Evolutionary conservation across 1,284 basidiomycete genomes (phyloP).

Genomic region (Cryptococcus neoformans): DNA sequence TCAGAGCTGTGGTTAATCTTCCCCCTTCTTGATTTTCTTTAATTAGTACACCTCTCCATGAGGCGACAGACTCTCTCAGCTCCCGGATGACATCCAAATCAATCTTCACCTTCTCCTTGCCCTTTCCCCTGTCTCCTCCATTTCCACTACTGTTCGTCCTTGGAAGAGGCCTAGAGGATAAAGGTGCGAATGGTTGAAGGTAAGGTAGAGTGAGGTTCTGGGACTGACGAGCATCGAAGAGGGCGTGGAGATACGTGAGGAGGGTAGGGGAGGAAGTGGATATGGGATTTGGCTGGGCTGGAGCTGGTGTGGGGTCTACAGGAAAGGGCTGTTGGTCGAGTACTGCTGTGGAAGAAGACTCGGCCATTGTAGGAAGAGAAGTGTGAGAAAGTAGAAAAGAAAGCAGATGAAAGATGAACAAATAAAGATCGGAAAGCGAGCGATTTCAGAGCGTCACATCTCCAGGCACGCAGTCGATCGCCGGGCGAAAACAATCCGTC

Average conservation of each 20-base stretch:
- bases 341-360: background rate
- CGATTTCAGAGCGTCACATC: too few relatives aligned
- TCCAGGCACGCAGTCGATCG: too few relatives aligned
- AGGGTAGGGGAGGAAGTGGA: slow-evolving; percentile 11
- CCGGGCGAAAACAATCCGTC: too few relatives aligned
- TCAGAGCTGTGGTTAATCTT: slow-evolving; percentile 23
- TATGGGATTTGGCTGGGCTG: too few relatives aligned
- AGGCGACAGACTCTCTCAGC: slow-evolving; percentile 9
- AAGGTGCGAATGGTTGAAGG: slow-evolving; percentile 29
- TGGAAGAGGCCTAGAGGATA: slow-evolving; percentile 9
- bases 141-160: slow-evolving; percentile 1
- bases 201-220: slow-evolving; percentile 18
- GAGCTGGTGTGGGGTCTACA: too few relatives aligned
- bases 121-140: slow-evolving; percentile 14
- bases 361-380: background rate
- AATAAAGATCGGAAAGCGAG: too few relatives aligned
- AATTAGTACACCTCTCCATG: slow-evolving; percentile 8
- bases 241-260: slow-evolving; percentile 19
- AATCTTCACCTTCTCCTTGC: slow-evolving; percentile 8
- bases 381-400: background rate
- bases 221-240: slow-evolving; percentile 19
- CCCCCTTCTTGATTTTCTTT: slow-evolving; percentile 12
- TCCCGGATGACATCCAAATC: slow-evolving; percentile 11
- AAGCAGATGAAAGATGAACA: background rate
- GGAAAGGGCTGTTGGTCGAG: background rate